Percentiles rank a stretch among this genome's conserved stretches.
These are phyloP conservation scores for Calocera viscosa DNA, from an alignment of 768 basidiomycete species.

Conservation along the genomic window DNA sequence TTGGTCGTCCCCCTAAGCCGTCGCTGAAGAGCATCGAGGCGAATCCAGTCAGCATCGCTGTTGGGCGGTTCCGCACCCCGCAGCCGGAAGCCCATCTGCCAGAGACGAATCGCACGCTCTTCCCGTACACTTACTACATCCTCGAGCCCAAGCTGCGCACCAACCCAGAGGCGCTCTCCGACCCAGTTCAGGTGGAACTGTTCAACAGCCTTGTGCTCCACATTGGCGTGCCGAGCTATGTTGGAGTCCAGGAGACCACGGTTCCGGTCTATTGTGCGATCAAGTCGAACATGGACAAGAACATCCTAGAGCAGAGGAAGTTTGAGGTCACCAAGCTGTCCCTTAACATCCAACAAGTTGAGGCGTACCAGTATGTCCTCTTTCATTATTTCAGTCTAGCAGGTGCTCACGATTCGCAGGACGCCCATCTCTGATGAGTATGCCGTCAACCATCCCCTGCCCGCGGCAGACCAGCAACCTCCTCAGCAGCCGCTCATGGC, in stretches of 20 bases:
- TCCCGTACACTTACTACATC: not conserved
- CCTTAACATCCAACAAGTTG: slow-evolving; percentile 1
- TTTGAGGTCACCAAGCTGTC: not conserved
- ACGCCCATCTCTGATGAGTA: not conserved
- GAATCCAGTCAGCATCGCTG: not conserved
- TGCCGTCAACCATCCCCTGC: not conserved
- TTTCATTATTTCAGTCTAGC: not conserved
- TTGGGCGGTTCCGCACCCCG: not conserved
- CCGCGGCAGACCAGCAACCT: not conserved
- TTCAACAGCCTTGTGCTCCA: not conserved
- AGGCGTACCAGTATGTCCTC: not conserved
- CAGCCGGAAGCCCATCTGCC: not conserved
- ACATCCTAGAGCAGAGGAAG: not conserved
- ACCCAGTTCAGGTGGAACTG: not conserved
- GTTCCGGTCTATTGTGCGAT: slow-evolving; percentile 4
- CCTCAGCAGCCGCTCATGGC: not conserved
- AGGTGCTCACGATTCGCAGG: not conserved
- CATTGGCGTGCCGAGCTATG: slow-evolving; percentile 1
- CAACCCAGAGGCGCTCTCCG: not conserved
- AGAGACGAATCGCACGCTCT: not conserved
- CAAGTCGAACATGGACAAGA: not conserved
- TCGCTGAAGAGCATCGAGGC: not conserved
- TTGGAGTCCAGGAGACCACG: not conserved
- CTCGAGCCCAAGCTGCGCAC: not conserved
- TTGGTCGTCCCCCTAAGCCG: not conserved